phyloP scores from a whole-genome alignment of 805 yeast genomes.

The Yarrowia keelungensis region DNA sequence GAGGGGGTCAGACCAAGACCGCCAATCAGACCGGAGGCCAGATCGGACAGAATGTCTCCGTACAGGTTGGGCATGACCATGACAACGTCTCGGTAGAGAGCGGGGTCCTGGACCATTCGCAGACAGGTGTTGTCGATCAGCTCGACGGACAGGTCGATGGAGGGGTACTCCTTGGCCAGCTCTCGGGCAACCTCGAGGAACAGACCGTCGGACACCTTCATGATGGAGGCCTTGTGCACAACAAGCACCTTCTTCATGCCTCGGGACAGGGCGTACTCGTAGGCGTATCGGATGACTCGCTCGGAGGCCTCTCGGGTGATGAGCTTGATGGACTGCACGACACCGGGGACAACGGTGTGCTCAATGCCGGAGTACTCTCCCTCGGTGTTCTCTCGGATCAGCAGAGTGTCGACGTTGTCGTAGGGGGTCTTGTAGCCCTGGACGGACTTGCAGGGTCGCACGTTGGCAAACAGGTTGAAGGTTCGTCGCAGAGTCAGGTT shows the following conservation, averaged over 20 bases:
- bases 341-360: conserved; percentile 98
- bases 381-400: conserved; percentile 98
- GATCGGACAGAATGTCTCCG: conserved; percentile 98
- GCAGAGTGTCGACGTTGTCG: conserved; percentile 87
- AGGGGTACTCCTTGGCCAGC: conserved; percentile 90
- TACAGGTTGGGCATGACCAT: conserved; percentile 99
- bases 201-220: conserved; percentile 97
- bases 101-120: conserved; percentile 87
- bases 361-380: conserved; percentile 99
- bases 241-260: conserved; percentile 88
- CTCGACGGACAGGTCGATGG: conserved; percentile 80
- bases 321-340: conserved; percentile 95
- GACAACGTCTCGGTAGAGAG: conserved; percentile 84
- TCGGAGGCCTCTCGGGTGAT: conserved; percentile 96
- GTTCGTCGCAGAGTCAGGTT: conserved; percentile 98
- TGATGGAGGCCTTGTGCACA: conserved; percentile 98
- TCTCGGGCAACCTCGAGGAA: conserved; percentile 92
- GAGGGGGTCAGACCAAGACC: conserved; percentile 99
- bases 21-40: conserved; percentile 97
- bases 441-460: conserved; percentile 94
- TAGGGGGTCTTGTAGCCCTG: conserved; percentile 93
- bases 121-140: conserved; percentile 95
- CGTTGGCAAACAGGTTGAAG: conserved; percentile 94
- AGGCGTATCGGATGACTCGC: conserved; percentile 95
- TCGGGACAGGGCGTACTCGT: conserved; percentile 90